Base-by-base conservation (phyloP, 2,329 filamentous ascomycete species). In the Verticillium klebahnii region DNA sequence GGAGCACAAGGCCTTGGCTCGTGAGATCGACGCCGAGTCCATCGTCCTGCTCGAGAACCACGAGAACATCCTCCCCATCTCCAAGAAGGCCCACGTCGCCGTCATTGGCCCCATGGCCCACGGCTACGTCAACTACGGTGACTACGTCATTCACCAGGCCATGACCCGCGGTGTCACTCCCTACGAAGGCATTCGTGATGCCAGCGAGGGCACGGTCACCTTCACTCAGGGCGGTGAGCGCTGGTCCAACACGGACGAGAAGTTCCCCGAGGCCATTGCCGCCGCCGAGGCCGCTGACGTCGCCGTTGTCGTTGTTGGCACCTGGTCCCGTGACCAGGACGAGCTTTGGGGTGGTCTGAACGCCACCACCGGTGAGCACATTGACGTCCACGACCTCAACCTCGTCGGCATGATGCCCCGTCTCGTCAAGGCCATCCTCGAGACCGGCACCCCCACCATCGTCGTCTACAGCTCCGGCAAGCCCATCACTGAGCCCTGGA, bases 51-150 rank as follows among this genome's bases (percentile, higher is more conserved):
- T 87, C 1, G 84, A 87, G 72, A 87, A 87, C 68, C 82, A 85
- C 61, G 74, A 84, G 40, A 74, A 78, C 14, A 69, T 77, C 3
- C 75, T 87, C 8, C 85, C 85, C 0, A 65, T 87, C 56, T 81
- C 80, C 65, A 90, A 89, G 70, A 80, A 83, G 8, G 87, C 87
- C n/a, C 86, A 84, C 17, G 80, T 92, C 62, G 89, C 89, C 5
- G 86, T 92, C 17, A 90, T 92, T 67, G 90, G 90, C 0, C 89
- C 89, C 2, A 92, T 92, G 85, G 89, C 87, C 1, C 83, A 89
- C 66, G 87, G 85, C 0, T 89, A 82, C 66, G 86, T 90, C 80
- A 91, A 91, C 68, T 89, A 91, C 63, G 89, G 89, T 58, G 89
- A 91, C 73, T 92, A 92, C 67, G 88, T 92, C 17, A 87, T 90